Percentiles rank a stretch among this genome's conserved stretches.
Conservation (phyloP, 2,329 filamentous ascomycete species). For the Lasiodiplodia theobromae region DNA sequence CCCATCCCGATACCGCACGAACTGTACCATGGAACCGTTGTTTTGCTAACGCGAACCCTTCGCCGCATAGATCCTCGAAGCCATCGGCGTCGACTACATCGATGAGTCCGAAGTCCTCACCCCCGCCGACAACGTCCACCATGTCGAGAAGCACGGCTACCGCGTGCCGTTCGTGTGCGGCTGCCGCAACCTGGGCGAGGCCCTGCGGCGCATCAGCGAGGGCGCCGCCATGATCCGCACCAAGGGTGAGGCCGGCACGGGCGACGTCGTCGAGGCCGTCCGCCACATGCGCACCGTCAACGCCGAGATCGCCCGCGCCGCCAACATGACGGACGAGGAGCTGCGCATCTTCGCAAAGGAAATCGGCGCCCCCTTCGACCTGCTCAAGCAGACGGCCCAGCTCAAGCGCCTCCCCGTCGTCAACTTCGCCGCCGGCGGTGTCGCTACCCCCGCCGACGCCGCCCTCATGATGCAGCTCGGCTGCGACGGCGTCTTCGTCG, state of each 20-base stretch:
- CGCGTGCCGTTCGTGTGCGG: constrained; percentile 93
- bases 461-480: constrained; percentile 99
- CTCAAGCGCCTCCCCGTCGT: constrained; percentile 90
- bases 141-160: constrained; percentile 88
- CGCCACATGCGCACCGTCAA: constrained; percentile 94
- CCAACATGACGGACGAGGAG: constrained; percentile 70
- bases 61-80: constrained; percentile 80
- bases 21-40: not conserved
- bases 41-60: not conserved
- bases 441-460: constrained; percentile 98
- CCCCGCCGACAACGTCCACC: constrained; percentile 86
- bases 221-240: constrained; percentile 99
- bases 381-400: constrained; percentile 87
- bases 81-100: constrained; percentile 95
- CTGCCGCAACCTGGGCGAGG: constrained; percentile 92
- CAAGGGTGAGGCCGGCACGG: constrained; percentile 96
- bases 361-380: constrained; percentile 76
- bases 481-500: constrained; percentile 97
- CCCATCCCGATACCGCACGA: constrained; percentile 14
- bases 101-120: constrained; percentile 98
- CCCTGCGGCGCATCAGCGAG: constrained; percentile 86
- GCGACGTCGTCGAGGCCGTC: constrained; percentile 95
- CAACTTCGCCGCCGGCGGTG: constrained; percentile 97
- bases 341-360: constrained; percentile 82
- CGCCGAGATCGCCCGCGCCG: constrained; percentile 77